phyloP scores from a whole-genome alignment of 805 yeast species.

The Yamadazyma sp. region DNA sequence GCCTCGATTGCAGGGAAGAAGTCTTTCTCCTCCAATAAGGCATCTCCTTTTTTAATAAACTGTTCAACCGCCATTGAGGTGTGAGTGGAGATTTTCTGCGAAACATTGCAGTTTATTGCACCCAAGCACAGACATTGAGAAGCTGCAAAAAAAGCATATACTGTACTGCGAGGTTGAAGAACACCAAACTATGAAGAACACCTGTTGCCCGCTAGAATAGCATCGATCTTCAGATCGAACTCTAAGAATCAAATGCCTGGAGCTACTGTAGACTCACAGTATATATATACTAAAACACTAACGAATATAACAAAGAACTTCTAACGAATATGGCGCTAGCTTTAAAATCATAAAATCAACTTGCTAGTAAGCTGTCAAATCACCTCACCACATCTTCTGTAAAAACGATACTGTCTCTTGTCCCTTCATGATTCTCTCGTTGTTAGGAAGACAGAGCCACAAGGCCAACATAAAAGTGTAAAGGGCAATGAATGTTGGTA shows the following conservation, averaged over 20 bases:
- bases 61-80: conserved; percentile 35
- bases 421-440: conserved; percentile 12
- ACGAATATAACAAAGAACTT: too few relatives aligned
- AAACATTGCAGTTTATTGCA: background rate
- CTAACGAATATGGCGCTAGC: too few relatives aligned
- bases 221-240: too few relatives aligned
- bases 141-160: too few relatives aligned
- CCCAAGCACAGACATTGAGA: too few relatives aligned
- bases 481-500: conserved; percentile 46
- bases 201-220: too few relatives aligned
- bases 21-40: conserved; percentile 29
- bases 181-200: too few relatives aligned
- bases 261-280: too few relatives aligned
- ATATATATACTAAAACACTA: too few relatives aligned
- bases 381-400: conserved; percentile 20
- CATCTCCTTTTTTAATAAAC: conserved; percentile 37
- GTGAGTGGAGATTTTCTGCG: background rate
- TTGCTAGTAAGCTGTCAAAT: too few relatives aligned
- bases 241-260: too few relatives aligned
- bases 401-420: conserved; percentile 10
- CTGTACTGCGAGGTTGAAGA: too few relatives aligned
- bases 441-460: conserved; percentile 21
- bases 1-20: conserved; percentile 44
- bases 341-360: background rate
- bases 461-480: conserved; percentile 30